Evolutionary conservation across 192 early-diverging fungal genomes (phyloP), one percentile per base, ranked within the genome.

Genomic region (Entomortierella chlamydospora): DNA sequence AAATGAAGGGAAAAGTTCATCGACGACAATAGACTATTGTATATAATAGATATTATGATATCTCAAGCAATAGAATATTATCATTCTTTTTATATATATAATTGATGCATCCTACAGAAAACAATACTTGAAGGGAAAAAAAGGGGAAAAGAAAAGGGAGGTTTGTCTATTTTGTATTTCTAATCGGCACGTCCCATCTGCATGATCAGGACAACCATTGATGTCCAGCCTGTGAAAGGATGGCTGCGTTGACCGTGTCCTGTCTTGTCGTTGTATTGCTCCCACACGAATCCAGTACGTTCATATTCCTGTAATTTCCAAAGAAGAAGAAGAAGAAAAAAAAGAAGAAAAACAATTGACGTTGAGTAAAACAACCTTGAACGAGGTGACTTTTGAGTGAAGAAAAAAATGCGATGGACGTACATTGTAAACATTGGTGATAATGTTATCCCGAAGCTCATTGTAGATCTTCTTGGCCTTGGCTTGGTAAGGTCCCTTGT

Each of bases 171-270:
- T 20, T 34, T 54, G 5, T 56, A 2, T 33, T 25, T 26, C 41
- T 37, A 51, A 22, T 70, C 68, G 1, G 52, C 76, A 33, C 52
- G 56, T 6, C 76, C 76, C 68, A 79, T 70, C 42, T 79, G 68
- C 95, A 98, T 97, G 34, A 95, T 93, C 26, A 93, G 79, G 15
- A 93, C 77, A 15, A 96, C 85, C 57, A 96, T 84, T 45, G 93
- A 85, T 0, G 94, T 96, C 97, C 97, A 98, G 9, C 97, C 97
- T 17, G 95, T 97, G 68, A 98, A 98, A 47, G 97, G 97, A 86
- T 96, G 97, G 57, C 93, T 94, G 51, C 94, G 85, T 65, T 87
- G 81, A 0, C 95, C 94, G 37, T 85, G 56, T 30, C 97, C 97
- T 33, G 86, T 89, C 50, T 82, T 80, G 6, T 90, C 87, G 10